phyloP scores from a whole-genome alignment of 176 grass and related monocot species.

The Oryza rufipogon region DNA sequence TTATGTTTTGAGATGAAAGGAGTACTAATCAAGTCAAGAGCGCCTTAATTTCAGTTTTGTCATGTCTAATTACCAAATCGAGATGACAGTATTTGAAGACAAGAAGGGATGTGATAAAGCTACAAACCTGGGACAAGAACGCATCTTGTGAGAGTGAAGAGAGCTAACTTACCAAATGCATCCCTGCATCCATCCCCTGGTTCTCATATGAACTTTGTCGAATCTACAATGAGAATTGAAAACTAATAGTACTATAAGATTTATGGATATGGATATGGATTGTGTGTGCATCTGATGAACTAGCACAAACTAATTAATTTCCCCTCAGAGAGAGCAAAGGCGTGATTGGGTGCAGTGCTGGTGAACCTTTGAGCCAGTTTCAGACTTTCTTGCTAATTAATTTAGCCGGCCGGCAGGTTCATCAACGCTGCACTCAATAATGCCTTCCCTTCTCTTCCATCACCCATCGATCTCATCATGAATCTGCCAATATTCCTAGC shows the following conservation, averaged over 20 bases:
- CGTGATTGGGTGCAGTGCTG: slow-evolving; percentile 60
- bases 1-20: too few species aligned
- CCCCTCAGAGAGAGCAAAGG: slow-evolving; percentile 45
- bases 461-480: neutral
- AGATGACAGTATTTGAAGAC: neutral
- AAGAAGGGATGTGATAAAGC: neutral
- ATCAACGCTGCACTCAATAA: slow-evolving; percentile 99
- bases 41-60: neutral
- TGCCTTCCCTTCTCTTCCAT: slow-evolving; percentile 44
- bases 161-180: neutral
- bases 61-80: neutral
- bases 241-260: too few species aligned
- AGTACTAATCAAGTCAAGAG: neutral
- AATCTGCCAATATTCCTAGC: neutral
- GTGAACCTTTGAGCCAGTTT: slow-evolving; percentile 28
- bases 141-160: too few species aligned
- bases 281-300: neutral
- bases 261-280: neutral
- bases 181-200: neutral
- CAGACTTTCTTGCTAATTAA: neutral
- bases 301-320: neutral
- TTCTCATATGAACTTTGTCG: neutral
- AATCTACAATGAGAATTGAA: neutral
- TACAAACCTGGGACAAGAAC: neutral
- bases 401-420: slow-evolving; percentile 30